These are phyloP conservation scores for Metarhizium sp. DNA, from an alignment of 2,329 filamentous ascomycete genomes.

Conservation along the genomic window DNA sequence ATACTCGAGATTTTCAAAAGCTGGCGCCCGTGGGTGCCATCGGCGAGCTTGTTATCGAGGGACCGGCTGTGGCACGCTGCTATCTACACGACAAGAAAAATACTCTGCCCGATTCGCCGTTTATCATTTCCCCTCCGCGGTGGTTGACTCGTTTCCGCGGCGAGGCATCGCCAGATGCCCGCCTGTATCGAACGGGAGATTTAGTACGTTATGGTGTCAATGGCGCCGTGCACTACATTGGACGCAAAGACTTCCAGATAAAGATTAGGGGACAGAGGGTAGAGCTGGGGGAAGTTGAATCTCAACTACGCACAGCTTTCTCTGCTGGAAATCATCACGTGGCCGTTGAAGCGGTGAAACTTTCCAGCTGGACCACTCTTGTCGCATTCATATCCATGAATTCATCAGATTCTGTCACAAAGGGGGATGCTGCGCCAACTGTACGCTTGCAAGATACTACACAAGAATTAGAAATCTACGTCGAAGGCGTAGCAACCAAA, in stretches of 20 bases:
- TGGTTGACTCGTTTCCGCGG: neutral
- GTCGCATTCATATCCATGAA: neutral
- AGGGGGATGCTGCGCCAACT: neutral
- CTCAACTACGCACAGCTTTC: neutral
- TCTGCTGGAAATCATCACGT: neutral
- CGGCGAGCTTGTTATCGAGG: constrained; percentile 2
- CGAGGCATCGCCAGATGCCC: neutral
- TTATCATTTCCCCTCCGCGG: neutral
- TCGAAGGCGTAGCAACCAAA: no score
- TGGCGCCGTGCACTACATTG: neutral
- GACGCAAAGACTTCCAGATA: constrained; percentile 1
- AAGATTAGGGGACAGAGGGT: constrained; percentile 3
- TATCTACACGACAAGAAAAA: neutral
- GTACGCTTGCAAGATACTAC: neutral
- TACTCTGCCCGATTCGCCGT: neutral
- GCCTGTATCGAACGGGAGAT: constrained; percentile 1
- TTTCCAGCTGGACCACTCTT: neutral
- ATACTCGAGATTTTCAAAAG: neutral
- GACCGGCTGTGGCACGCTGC: neutral
- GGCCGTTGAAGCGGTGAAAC: neutral
- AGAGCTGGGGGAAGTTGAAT: constrained; percentile 3
- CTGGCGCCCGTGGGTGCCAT: neutral
- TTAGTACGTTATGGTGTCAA: neutral
- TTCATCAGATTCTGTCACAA: neutral
- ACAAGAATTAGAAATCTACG: neutral